Evolutionary conservation across 1,139 yeast species (phyloP).

Genomic region (Yarrowia galli): DNA sequence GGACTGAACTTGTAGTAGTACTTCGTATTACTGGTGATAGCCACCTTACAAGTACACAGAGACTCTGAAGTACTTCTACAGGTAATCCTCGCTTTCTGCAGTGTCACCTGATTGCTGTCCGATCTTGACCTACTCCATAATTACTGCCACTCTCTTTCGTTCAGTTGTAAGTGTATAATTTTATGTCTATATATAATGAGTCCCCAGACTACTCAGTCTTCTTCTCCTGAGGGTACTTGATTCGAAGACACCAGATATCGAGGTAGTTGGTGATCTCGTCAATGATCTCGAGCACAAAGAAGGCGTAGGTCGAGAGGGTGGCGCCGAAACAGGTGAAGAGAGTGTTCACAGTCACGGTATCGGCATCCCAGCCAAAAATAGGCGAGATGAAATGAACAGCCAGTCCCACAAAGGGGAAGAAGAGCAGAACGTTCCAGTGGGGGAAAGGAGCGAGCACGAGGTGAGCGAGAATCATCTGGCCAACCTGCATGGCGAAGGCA

Average conservation of each 20-base stretch:
- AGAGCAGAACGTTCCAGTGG: conserved; percentile 69
- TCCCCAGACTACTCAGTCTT: not conserved
- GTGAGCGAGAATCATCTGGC: conserved; percentile 88
- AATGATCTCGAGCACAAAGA: conserved; percentile 83
- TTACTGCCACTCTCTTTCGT: no score
- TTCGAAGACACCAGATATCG: conserved; percentile 84
- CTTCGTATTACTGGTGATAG: no score
- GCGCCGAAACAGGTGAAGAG: conserved; percentile 80
- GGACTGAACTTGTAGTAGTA: no score
- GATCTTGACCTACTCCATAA: no score
- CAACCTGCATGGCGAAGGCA: conserved; percentile 82
- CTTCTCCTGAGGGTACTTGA: conserved; percentile 60
- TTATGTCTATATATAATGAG: not conserved
- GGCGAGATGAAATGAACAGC: conserved; percentile 50
- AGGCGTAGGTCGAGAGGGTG: conserved; percentile 75
- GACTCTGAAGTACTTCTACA: no score
- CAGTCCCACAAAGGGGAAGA: conserved; percentile 68
- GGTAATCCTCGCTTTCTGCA: no score
- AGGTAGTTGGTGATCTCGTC: conserved; percentile 80
- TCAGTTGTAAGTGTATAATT: conserved; percentile 9
- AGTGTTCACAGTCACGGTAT: conserved; percentile 44
- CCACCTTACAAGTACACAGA: no score
- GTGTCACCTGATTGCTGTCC: no score
- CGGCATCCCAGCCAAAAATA: conserved; percentile 47
- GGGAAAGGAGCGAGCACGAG: conserved; percentile 84